Percentiles rank a stretch among this genome's conserved stretches.
These are phyloP conservation scores for Hypoxylon sp. DNA, from an alignment of 2,329 filamentous ascomycete species.

Conservation along the genomic window DNA sequence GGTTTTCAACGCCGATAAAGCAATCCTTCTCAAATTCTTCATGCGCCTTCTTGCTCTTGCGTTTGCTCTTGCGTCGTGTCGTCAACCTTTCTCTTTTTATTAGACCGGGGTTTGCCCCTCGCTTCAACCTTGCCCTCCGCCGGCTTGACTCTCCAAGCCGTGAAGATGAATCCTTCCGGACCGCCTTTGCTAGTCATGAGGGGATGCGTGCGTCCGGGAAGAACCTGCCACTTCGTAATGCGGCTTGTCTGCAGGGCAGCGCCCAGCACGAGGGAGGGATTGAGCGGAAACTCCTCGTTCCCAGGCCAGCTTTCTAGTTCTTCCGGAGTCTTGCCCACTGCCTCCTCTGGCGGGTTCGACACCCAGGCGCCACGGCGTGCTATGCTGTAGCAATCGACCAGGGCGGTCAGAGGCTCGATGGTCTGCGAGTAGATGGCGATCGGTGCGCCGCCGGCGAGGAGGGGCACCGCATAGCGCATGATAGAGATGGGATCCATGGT, in stretches of 20 bases:
- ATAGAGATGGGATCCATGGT: conserved; percentile 83
- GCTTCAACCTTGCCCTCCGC: conserved; percentile 82
- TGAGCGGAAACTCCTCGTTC: conserved; percentile 82
- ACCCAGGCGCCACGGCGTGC: conserved; percentile 80
- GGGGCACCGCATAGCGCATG: conserved; percentile 76
- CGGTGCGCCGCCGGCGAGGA: conserved; percentile 83
- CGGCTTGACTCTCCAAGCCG: conserved; percentile 81
- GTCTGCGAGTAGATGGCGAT: conserved; percentile 86
- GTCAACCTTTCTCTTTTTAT: conserved; percentile 64
- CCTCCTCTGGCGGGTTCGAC: conserved; percentile 58
- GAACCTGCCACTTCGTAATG: conserved; percentile 84
- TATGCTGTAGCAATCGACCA: conserved; percentile 87
- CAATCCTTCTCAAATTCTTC: conserved; percentile 2
- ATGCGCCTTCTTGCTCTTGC: background rate
- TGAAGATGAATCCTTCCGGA: conserved; percentile 89
- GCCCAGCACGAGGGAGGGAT: conserved; percentile 84
- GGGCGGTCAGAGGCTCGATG: conserved; percentile 77
- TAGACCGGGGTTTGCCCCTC: conserved; percentile 78
- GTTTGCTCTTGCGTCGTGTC: conserved; percentile 23
- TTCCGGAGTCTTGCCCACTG: conserved; percentile 54
- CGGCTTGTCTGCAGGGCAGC: conserved; percentile 82
- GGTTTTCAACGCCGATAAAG: conserved; percentile 19
- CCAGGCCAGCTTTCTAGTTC: conserved; percentile 66
- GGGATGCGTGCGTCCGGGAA: conserved; percentile 91
- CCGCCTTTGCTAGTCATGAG: conserved; percentile 90